These are phyloP conservation scores for Dichomitus squalens DNA, from an alignment of 1,284 basidiomycete genomes.

Conservation along the genomic window DNA sequence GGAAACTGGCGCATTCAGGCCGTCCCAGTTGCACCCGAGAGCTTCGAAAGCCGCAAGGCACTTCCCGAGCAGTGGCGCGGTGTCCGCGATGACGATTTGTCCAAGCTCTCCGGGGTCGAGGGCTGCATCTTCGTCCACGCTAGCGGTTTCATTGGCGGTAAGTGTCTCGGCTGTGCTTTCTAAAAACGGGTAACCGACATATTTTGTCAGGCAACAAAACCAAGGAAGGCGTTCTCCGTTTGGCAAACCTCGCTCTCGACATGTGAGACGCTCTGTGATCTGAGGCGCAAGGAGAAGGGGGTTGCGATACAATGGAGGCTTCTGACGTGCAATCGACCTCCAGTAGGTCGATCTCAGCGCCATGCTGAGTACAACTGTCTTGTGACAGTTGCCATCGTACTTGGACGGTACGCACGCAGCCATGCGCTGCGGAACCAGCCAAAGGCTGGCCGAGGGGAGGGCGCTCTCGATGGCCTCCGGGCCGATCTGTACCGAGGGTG, in stretches of 20 bases:
- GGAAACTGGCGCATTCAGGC: slow-evolving; percentile 94
- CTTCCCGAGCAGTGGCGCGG: slow-evolving; percentile 95
- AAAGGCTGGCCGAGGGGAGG: neutral
- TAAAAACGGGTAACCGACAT: neutral
- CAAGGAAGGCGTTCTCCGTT: slow-evolving; percentile 81
- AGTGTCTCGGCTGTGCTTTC: slow-evolving; percentile 28
- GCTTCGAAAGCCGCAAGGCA: slow-evolving; percentile 90
- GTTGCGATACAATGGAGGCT: too few relatives aligned
- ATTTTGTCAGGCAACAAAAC: slow-evolving; percentile 78
- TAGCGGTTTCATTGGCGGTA: slow-evolving; percentile 94
- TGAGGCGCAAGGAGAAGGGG: neutral
- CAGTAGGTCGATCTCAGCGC: neutral
- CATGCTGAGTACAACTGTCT: neutral
- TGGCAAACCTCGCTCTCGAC: slow-evolving; percentile 75
- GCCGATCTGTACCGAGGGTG: neutral
- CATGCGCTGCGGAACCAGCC: neutral
- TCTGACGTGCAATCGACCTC: neutral
- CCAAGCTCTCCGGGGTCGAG: slow-evolving; percentile 74
- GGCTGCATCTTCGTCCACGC: slow-evolving; percentile 94
- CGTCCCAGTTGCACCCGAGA: slow-evolving; percentile 81
- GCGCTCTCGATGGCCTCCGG: neutral
- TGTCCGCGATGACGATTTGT: slow-evolving; percentile 82
- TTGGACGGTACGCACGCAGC: neutral
- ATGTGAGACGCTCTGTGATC: slow-evolving; percentile 35
- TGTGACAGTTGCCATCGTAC: neutral